phyloP scores from a whole-genome alignment of 768 basidiomycete species.

The Leucocoprinus sp. region DNA sequence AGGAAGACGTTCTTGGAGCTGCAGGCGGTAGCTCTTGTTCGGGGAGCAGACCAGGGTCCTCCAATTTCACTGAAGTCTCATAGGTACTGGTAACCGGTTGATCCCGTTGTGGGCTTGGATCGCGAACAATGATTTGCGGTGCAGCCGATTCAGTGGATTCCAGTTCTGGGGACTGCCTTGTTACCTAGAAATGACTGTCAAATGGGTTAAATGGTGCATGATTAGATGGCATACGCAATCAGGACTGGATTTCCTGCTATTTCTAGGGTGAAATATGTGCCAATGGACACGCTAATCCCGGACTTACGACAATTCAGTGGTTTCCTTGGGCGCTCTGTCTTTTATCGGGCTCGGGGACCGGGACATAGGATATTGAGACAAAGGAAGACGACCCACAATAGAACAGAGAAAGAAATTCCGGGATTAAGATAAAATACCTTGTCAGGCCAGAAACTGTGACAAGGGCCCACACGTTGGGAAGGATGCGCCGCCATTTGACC shows the following conservation, averaged over 20 bases:
- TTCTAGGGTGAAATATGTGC: conserved; percentile 27
- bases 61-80: conserved; percentile 25
- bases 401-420: not conserved
- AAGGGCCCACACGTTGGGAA: conserved; percentile 10
- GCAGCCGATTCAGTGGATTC: conserved; percentile 29
- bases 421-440: conserved; percentile 5
- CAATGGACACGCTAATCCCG: not conserved
- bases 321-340: conserved; percentile 5
- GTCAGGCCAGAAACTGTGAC: conserved; percentile 3
- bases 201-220: not conserved
- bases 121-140: conserved; percentile 32
- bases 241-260: conserved; percentile 52
- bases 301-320: conserved; percentile 28
- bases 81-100: conserved; percentile 44
- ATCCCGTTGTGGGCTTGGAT: conserved; percentile 39
- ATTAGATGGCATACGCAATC: conserved; percentile 29
- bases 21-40: conserved; percentile 34
- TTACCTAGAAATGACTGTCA: conserved; percentile 21
- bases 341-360: conserved; percentile 2
- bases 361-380: conserved; percentile 7
- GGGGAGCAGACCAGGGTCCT: conserved; percentile 38
- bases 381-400: no score
- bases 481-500: conserved; percentile 6
- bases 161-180: conserved; percentile 35
- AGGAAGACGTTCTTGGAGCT: conserved; percentile 12